Conservation (phyloP, 768 basidiomycete species). For the Pisolithus orientalis region DNA sequence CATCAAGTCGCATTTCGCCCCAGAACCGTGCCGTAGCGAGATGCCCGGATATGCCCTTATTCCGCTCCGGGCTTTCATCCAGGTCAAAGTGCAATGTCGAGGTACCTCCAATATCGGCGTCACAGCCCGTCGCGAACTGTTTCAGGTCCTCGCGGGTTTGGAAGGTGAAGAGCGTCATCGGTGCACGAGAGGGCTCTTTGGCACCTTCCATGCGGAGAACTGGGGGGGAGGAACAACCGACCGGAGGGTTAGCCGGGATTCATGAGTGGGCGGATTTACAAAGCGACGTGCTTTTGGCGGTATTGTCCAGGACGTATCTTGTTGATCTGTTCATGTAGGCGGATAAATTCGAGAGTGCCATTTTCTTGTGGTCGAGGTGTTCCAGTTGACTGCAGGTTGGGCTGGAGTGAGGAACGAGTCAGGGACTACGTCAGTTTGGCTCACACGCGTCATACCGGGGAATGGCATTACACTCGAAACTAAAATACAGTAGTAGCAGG, state of each 20-base stretch:
- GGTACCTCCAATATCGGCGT: constrained; percentile 82
- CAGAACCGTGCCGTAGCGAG: constrained; percentile 63
- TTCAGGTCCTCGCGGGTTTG: constrained; percentile 51
- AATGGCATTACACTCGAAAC: background rate
- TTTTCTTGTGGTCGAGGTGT: background rate
- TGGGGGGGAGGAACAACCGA: constrained; percentile 19
- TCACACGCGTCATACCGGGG: background rate
- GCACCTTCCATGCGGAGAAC: constrained; percentile 75
- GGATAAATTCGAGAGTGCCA: background rate
- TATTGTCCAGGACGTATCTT: constrained; percentile 33
- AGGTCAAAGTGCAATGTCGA: constrained; percentile 75
- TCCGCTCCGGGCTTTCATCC: constrained; percentile 44
- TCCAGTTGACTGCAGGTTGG: background rate
- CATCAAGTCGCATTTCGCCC: constrained; percentile 70
- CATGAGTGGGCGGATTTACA: constrained; percentile 3
- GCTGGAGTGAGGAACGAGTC: no score
- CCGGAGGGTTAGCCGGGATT: constrained; percentile 7
- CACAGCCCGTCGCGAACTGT: constrained; percentile 75
- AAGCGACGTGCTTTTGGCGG: constrained; percentile 33
- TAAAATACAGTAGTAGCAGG: background rate
- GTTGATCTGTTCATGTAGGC: constrained; percentile 32
- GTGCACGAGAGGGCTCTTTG: constrained; percentile 51
- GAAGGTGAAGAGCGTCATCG: constrained; percentile 63
- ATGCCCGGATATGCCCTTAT: constrained; percentile 36
- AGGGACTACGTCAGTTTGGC: background rate